Evolutionary conservation across 441 rosid species (phyloP).

Genomic region (Melastoma candidum): DNA sequence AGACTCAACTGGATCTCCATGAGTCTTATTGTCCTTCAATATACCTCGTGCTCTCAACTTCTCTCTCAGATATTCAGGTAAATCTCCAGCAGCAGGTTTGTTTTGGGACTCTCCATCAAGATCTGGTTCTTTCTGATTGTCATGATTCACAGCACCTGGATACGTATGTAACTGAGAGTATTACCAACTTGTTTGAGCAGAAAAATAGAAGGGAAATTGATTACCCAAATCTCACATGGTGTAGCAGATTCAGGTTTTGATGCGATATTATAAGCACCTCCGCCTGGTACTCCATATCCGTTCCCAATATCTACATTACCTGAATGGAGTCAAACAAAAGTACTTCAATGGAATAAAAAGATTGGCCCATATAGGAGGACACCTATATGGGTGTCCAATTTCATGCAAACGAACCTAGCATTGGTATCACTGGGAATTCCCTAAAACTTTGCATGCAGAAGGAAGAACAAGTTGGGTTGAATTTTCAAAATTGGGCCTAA

Average conservation of each 20-base stretch:
- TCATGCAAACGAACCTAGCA: no score
- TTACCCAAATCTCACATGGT: constrained; percentile 21
- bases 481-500: no score
- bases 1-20: constrained; percentile 20
- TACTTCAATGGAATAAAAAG: neutral
- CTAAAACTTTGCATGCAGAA: no score
- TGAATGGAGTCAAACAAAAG: constrained; percentile 16
- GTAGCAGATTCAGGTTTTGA: constrained; percentile 17
- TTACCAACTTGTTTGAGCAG: neutral
- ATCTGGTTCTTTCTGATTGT: constrained; percentile 2
- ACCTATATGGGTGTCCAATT: no score
- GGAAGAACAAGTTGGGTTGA: no score
- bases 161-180: constrained; percentile 11
- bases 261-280: constrained; percentile 60
- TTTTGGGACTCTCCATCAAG: constrained; percentile 31
- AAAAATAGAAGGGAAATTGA: neutral
- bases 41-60: constrained; percentile 80
- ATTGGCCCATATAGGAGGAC: neutral
- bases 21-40: constrained; percentile 37
- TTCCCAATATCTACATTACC: constrained; percentile 86
- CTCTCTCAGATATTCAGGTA: constrained; percentile 78
- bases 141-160: constrained; percentile 16
- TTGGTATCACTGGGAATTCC: no score
- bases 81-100: constrained; percentile 29
- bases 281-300: constrained; percentile 97